A percentile compares a stretch with the other conserved stretches of the same genome.
Evolutionary conservation across 306 rosid genomes (phyloP).

Genomic region (Aeschynomene evenia): DNA sequence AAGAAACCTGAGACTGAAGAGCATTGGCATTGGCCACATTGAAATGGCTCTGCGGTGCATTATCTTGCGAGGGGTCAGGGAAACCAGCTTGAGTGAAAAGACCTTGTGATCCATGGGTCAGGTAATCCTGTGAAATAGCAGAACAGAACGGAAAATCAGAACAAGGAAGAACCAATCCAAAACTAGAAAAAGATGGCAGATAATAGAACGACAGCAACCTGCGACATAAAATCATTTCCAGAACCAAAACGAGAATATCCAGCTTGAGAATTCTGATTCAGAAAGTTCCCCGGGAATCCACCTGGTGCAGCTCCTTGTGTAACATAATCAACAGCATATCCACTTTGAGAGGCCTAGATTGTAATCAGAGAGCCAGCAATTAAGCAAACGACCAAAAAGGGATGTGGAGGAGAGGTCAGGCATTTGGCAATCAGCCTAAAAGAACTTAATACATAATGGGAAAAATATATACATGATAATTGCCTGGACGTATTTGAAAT

Average conservation of each 20-base stretch:
- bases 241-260: slow-evolving; percentile 91
- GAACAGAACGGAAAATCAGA: slow-evolving; percentile 7
- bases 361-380: slow-evolving; percentile 18
- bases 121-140: slow-evolving; percentile 65
- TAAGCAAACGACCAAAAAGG: slow-evolving; percentile 28
- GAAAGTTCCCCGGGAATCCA: slow-evolving; percentile 86
- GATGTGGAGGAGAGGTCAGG: neutral
- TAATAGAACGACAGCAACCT: slow-evolving; percentile 47
- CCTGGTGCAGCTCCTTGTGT: slow-evolving; percentile 86
- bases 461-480: neutral
- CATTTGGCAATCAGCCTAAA: neutral
- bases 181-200: neutral
- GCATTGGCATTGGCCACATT: slow-evolving; percentile 72
- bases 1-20: slow-evolving; percentile 93
- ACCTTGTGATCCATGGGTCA: slow-evolving; percentile 91
- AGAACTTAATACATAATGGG: too few relatives aligned
- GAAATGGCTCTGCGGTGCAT: slow-evolving; percentile 74
- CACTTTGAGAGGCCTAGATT: slow-evolving; percentile 88
- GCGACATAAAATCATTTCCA: slow-evolving; percentile 97
- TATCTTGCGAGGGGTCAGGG: slow-evolving; percentile 87
- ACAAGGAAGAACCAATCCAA: neutral
- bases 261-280: slow-evolving; percentile 93
- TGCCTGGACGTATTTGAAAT: neutral
- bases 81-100: slow-evolving; percentile 89
- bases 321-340: slow-evolving; percentile 87